Conservation (phyloP, 2,329 filamentous ascomycete genomes). For the Fusarium sp. region DNA sequence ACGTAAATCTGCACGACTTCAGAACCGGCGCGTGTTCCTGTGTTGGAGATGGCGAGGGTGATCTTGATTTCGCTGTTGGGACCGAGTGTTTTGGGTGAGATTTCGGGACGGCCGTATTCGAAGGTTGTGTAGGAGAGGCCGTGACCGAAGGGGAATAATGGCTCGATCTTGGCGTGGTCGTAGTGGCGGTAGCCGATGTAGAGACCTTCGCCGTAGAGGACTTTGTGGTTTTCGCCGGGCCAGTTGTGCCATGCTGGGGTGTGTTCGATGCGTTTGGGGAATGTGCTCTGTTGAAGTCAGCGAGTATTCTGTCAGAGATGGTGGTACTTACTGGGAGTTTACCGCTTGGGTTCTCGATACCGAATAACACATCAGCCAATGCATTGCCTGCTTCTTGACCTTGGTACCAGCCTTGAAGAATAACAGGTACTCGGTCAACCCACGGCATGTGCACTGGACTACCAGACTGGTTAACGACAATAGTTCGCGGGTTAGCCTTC, state of each 20-base stretch:
- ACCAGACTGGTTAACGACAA: conserved; percentile 68
- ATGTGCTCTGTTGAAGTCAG: conserved; percentile 62
- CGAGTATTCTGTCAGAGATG: not conserved
- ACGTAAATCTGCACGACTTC: conserved; percentile 78
- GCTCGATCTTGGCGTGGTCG: conserved; percentile 68
- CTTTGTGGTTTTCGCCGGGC: conserved; percentile 75
- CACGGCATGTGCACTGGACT: conserved; percentile 70
- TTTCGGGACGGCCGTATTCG: conserved; percentile 67
- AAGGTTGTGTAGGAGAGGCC: conserved; percentile 80
- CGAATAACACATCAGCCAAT: conserved; percentile 74
- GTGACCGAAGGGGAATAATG: conserved; percentile 78
- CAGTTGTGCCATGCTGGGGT: conserved; percentile 79
- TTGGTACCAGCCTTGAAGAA: conserved; percentile 64
- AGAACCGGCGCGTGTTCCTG: conserved; percentile 64
- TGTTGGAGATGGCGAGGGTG: conserved; percentile 64
- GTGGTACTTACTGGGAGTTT: conserved; percentile 67
- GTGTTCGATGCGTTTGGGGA: conserved; percentile 71
- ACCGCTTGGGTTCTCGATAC: conserved; percentile 73
- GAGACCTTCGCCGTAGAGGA: conserved; percentile 77
- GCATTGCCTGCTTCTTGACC: conserved; percentile 79
- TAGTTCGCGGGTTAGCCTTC: conserved; percentile 71
- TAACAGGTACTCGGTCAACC: conserved; percentile 71
- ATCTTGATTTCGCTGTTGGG: conserved; percentile 56
- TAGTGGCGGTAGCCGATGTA: conserved; percentile 81
- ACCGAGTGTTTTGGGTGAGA: conserved; percentile 56